Conservation (phyloP, 2,329 filamentous ascomycete species). For the Neonectria sp. region DNA sequence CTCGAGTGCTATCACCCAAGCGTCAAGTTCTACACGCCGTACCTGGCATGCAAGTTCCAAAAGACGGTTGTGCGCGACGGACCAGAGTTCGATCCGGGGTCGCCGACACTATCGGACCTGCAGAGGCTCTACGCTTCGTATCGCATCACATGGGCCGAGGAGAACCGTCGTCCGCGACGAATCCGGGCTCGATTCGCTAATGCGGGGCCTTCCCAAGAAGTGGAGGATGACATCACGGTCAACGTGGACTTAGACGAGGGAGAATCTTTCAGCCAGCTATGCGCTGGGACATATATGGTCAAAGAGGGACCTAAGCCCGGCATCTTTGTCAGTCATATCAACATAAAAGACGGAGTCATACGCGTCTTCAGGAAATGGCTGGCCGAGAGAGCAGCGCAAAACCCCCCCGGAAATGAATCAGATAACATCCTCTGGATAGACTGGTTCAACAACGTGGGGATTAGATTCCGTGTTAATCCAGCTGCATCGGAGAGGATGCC, state of each 20-base stretch:
- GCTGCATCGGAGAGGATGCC: neutral
- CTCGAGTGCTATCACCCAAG: conserved; percentile 85
- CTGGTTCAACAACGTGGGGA: neutral
- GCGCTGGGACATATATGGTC: neutral
- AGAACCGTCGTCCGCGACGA: conserved; percentile 58
- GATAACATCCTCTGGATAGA: conserved; percentile 1
- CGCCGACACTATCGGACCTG: conserved; percentile 57
- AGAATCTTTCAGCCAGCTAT: neutral
- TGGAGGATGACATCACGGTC: neutral
- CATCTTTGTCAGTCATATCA: neutral
- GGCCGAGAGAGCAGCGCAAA: neutral
- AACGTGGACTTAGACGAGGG: neutral
- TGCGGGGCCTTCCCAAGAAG: neutral
- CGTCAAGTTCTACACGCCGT: conserved; percentile 77
- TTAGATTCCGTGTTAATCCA: neutral
- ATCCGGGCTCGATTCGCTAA: conserved; percentile 15
- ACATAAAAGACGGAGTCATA: neutral
- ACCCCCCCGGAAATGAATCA: neutral
- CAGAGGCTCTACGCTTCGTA: conserved; percentile 79
- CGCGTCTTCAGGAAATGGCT: neutral
- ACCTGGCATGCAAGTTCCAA: conserved; percentile 76
- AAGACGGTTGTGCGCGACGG: conserved; percentile 62
- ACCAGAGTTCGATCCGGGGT: neutral
- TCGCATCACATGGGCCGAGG: conserved; percentile 72
- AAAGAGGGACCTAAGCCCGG: neutral